Percentiles rank a stretch among this genome's conserved stretches.
These are phyloP conservation scores for Cornus controversa DNA, from an alignment of 148 eudicot species.

Conservation along the genomic window DNA sequence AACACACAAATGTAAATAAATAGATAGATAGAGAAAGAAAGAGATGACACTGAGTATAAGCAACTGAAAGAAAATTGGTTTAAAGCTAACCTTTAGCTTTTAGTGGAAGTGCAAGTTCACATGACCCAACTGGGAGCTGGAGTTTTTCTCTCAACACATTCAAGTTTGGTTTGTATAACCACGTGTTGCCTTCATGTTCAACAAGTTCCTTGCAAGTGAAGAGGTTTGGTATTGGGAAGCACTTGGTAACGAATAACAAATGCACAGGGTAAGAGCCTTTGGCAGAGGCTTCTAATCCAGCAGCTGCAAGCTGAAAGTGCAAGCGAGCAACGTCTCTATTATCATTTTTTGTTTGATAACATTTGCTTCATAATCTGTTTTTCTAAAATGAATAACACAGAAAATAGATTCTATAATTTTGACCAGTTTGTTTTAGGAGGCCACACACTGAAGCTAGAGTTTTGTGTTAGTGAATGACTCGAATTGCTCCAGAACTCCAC, in stretches of 20 bases:
- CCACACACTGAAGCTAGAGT: too few relatives aligned
- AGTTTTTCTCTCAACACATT: constrained; percentile 56
- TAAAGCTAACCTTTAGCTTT: constrained; percentile 44
- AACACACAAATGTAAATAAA: too few relatives aligned
- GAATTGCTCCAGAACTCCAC: too few relatives aligned
- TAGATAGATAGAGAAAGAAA: neutral
- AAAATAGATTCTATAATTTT: too few relatives aligned
- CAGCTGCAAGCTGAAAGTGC: constrained; percentile 79
- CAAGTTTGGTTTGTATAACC: constrained; percentile 75
- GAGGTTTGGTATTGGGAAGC: constrained; percentile 73
- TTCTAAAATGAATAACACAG: neutral
- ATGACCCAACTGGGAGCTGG: constrained; percentile 82
- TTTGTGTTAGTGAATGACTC: too few relatives aligned
- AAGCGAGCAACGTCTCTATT: constrained; percentile 67
- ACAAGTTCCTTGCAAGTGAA: constrained; percentile 73
- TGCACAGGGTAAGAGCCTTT: constrained; percentile 58
- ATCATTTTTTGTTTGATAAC: neutral
- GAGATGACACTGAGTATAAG: neutral
- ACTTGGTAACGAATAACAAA: constrained; percentile 56
- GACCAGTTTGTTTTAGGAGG: too few relatives aligned
- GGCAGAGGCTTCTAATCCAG: constrained; percentile 52
- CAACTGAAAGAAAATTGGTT: neutral
- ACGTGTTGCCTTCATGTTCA: constrained; percentile 46
- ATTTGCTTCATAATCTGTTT: neutral
- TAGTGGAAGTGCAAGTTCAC: constrained; percentile 82